Percentiles rank a stretch among this genome's conserved stretches.
phyloP scores from a whole-genome alignment of 106 monocot species.

The Platanthera guangdongensis region DNA sequence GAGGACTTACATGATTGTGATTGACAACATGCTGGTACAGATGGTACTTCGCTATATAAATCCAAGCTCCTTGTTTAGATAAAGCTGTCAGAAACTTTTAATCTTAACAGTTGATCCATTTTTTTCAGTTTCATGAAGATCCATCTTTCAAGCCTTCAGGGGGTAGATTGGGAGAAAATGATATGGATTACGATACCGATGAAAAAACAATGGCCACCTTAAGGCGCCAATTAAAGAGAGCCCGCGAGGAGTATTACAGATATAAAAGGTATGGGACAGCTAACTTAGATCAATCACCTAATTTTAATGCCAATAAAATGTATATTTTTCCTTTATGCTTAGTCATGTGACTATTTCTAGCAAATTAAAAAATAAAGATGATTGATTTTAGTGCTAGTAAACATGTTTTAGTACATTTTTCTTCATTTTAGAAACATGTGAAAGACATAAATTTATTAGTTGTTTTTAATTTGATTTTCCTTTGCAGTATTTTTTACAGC shows the following conservation, averaged over 20 bases:
- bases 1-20: constrained; percentile 86
- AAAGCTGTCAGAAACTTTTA: neutral
- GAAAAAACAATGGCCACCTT: constrained; percentile 92
- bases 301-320: neutral
- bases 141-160: constrained; percentile 96
- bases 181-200: constrained; percentile 99
- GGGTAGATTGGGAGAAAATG: constrained; percentile 94
- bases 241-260: constrained; percentile 92
- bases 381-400: neutral
- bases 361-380: neutral
- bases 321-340: neutral
- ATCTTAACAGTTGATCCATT: neutral
- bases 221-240: constrained; percentile 83
- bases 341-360: neutral
- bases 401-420: neutral
- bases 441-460: neutral
- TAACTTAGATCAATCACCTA: neutral
- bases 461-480: neutral
- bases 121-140: constrained; percentile 71
- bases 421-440: neutral
- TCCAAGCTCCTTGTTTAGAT: neutral
- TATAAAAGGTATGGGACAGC: constrained; percentile 56
- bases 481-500: neutral
- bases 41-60: constrained; percentile 41
- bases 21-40: constrained; percentile 83